Evolutionary conservation across 2,329 filamentous ascomycete species (phyloP).

Genomic region (Scleromitrula shiraiana): DNA sequence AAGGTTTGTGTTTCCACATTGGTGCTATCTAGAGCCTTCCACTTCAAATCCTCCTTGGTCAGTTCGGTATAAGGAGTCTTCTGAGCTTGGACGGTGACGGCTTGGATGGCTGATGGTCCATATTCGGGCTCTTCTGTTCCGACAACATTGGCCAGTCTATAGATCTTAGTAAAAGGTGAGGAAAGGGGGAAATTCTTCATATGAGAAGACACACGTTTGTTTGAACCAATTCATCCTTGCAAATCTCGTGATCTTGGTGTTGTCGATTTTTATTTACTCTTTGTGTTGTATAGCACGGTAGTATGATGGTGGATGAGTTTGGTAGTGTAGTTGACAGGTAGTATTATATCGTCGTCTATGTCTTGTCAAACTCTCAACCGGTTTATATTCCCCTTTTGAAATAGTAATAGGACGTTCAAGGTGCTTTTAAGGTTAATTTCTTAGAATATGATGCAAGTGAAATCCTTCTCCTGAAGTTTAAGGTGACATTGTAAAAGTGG

Average conservation of each 20-base stretch:
- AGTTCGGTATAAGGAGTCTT: constrained; percentile 74
- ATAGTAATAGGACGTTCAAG: too few relatives aligned
- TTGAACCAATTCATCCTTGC: constrained; percentile 11
- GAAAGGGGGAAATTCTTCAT: too few relatives aligned
- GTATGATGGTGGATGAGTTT: too few relatives aligned
- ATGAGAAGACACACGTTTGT: constrained; percentile 10
- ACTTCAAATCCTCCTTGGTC: constrained; percentile 70
- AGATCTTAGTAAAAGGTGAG: constrained; percentile 7
- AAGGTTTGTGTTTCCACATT: constrained; percentile 93
- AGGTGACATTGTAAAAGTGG: too few relatives aligned
- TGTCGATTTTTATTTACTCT: background rate
- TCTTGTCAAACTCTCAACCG: too few relatives aligned
- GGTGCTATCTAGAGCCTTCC: constrained; percentile 73
- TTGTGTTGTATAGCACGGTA: too few relatives aligned
- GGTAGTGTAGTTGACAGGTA: too few relatives aligned
- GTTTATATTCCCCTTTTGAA: too few relatives aligned
- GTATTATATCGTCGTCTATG: too few relatives aligned
- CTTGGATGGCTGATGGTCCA: constrained; percentile 77
- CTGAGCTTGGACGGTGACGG: constrained; percentile 74
- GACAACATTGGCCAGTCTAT: constrained; percentile 68
- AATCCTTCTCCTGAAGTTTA: too few relatives aligned
- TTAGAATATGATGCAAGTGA: too few relatives aligned
- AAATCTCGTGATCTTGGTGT: background rate
- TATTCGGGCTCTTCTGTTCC: constrained; percentile 97
- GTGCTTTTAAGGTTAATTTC: too few relatives aligned